Evolutionary conservation across 2,329 filamentous ascomycete species (phyloP).

Genomic region (Talaromyces sp.): DNA sequence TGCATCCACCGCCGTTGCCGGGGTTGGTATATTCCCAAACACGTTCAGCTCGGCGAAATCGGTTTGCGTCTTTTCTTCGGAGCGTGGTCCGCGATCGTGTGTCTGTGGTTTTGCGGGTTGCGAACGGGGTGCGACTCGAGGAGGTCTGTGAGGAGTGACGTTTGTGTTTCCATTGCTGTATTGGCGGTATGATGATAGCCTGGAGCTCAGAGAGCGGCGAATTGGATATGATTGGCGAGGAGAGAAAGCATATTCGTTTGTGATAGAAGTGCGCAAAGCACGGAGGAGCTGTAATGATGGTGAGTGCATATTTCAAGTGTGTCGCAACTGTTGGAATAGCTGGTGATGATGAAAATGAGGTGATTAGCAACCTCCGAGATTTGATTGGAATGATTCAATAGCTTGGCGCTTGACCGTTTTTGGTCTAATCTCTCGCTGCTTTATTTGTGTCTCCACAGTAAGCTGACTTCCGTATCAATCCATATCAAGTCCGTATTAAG

Average conservation of each 20-base stretch:
- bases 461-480: background rate
- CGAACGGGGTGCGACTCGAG: conserved; percentile 32
- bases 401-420: background rate
- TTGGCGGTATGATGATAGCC: conserved; percentile 21
- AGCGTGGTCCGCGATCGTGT: conserved; percentile 59
- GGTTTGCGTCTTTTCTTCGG: conserved; percentile 61
- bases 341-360: background rate
- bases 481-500: background rate
- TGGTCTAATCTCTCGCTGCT: background rate
- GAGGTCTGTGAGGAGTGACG: conserved; percentile 22
- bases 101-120: conserved; percentile 39
- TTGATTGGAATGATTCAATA: conserved; percentile 2
- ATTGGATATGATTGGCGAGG: background rate
- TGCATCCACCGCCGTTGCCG: conserved; percentile 78
- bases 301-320: conserved; percentile 29
- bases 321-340: too few relatives aligned
- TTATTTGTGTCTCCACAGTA: background rate
- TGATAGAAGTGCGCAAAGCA: conserved; percentile 37
- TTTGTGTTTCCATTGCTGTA: conserved; percentile 24
- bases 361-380: background rate
- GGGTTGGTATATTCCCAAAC: conserved; percentile 68
- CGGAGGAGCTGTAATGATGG: conserved; percentile 43
- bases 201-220: conserved; percentile 16
- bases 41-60: conserved; percentile 78
- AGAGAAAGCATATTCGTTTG: conserved; percentile 1